Percentiles rank a stretch among this genome's conserved stretches.
Conservation (phyloP, 768 basidiomycete species). For the Hydnomerulius pinastri region DNA sequence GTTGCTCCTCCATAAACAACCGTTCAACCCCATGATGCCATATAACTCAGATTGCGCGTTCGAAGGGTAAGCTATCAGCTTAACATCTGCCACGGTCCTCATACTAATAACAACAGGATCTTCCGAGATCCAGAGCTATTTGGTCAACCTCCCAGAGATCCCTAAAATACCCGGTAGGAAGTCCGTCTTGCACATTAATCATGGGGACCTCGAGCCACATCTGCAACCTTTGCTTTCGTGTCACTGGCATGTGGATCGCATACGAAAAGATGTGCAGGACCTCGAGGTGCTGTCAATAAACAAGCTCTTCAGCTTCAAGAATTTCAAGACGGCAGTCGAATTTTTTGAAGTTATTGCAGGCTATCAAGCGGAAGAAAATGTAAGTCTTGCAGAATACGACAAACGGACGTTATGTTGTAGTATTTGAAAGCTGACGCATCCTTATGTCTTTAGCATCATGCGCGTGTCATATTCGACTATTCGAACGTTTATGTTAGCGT, state of each 20-base stretch:
- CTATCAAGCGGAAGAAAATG: conserved; percentile 33
- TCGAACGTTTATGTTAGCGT: conserved; percentile 20
- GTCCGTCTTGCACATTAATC: conserved; percentile 37
- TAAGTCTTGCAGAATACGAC: conserved; percentile 16
- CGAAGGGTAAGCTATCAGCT: conserved; percentile 24
- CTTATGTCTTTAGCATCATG: conserved; percentile 29
- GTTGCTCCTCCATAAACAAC: background rate
- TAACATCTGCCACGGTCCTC: background rate
- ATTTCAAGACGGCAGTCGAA: conserved; percentile 23
- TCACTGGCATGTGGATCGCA: conserved; percentile 27
- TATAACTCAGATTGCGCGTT: conserved; percentile 18
- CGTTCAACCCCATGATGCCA: background rate
- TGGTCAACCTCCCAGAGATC: conserved; percentile 22
- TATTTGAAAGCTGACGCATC: background rate
- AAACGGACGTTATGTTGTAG: background rate
- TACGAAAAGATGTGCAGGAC: conserved; percentile 8
- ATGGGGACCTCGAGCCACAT: conserved; percentile 33
- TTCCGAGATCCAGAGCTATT: conserved; percentile 14
- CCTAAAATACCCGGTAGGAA: conserved; percentile 31
- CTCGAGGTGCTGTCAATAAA: conserved; percentile 23
- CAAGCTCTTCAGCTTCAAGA: conserved; percentile 30
- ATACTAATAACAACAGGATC: conserved; percentile 15
- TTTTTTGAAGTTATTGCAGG: conserved; percentile 30
- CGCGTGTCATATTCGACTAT: conserved; percentile 30
- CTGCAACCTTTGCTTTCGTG: conserved; percentile 39